Evolutionary conservation across 495 filamentous ascomycete genomes (phyloP).

Genomic region (Xylaria longipes): DNA sequence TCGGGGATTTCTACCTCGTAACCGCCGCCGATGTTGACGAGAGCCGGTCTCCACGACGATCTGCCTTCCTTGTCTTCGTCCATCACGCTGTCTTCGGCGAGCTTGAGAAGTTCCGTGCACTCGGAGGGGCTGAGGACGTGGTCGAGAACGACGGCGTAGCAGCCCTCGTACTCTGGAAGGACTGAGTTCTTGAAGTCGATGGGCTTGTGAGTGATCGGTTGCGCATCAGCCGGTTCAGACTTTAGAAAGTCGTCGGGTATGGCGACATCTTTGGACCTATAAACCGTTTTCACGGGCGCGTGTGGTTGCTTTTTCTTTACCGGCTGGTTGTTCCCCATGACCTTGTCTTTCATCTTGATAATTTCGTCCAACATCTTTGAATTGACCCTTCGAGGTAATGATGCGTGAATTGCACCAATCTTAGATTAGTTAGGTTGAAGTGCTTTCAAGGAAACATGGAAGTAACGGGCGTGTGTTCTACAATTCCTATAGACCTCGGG

Average conservation of each 20-base stretch:
- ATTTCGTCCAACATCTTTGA: slow-evolving; percentile 7
- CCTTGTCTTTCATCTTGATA: slow-evolving; percentile 7
- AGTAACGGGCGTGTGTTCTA: too few species aligned
- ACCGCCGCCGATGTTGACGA: slow-evolving; percentile 73
- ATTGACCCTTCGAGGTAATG: neutral
- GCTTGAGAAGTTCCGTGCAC: slow-evolving; percentile 61
- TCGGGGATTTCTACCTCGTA: slow-evolving; percentile 61
- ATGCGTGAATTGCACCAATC: neutral
- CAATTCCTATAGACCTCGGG: too few species aligned
- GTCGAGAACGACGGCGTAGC: slow-evolving; percentile 69
- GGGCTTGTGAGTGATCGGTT: slow-evolving; percentile 40
- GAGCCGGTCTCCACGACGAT: slow-evolving; percentile 64
- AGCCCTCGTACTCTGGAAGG: slow-evolving; percentile 60
- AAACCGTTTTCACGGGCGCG: slow-evolving; percentile 27
- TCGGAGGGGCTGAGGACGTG: slow-evolving; percentile 65
- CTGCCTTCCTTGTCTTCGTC: slow-evolving; percentile 29
- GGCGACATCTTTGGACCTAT: slow-evolving; percentile 41
- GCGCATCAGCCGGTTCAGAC: slow-evolving; percentile 37
- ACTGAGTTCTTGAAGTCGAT: slow-evolving; percentile 61
- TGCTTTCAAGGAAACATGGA: neutral
- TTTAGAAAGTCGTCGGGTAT: slow-evolving; percentile 45
- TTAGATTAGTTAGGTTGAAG: neutral
- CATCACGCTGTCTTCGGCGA: slow-evolving; percentile 61
- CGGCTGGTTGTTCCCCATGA: slow-evolving; percentile 15
- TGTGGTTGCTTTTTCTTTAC: neutral